These are phyloP conservation scores for Pontederia paniculata DNA, from an alignment of 176 grass and related monocot genomes.

Conservation along the genomic window DNA sequence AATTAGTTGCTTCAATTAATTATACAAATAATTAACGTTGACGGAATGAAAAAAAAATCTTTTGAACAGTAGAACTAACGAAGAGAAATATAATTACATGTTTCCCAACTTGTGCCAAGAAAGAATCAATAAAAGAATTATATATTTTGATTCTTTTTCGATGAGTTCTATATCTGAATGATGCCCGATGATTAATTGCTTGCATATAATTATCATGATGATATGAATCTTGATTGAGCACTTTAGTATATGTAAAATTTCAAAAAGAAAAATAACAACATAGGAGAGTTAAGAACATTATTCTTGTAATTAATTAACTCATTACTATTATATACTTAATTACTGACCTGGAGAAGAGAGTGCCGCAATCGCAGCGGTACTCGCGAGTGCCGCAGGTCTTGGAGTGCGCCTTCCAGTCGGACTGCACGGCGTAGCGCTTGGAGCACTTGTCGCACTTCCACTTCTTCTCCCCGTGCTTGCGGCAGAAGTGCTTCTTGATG, in stretches of 20 bases:
- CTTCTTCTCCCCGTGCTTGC: conserved; percentile 99
- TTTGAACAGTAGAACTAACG: no score
- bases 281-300: background rate
- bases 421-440: conserved; percentile 96
- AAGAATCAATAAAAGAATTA: no score
- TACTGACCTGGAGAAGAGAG: conserved; percentile 84
- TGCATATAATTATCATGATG: conserved; percentile 11
- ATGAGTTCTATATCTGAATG: no score
- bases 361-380: conserved; percentile 97
- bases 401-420: conserved; percentile 97
- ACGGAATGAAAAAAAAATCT: no score
- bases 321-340: background rate
- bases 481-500: conserved; percentile 99
- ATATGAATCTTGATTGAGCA: no score
- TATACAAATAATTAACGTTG: no score
- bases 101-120: no score
- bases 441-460: conserved; percentile 99
- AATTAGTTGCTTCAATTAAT: no score
- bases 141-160: no score
- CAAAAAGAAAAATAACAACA: background rate
- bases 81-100: no score
- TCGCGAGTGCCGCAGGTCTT: conserved; percentile 98
- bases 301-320: background rate
- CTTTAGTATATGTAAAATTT: no score
- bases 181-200: no score